Evolutionary conservation across 169 alveolate genomes (phyloP).

Genomic region (Eimeria praecox): DNA sequence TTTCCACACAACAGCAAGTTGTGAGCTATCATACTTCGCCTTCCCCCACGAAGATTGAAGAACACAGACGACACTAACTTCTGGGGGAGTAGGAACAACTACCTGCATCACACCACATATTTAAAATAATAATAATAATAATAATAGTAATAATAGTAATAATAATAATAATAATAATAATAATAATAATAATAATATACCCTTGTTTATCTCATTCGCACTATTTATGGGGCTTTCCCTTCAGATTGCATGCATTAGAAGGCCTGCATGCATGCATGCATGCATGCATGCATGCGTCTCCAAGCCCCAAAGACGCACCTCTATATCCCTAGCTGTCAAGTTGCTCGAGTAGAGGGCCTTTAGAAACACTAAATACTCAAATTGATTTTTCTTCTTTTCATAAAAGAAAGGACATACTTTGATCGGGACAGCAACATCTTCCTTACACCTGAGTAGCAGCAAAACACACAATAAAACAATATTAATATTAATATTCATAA

Average conservation of each 20-base stretch:
- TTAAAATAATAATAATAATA: background rate
- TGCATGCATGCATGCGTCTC: background rate
- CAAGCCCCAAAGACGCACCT: slow-evolving; percentile 23
- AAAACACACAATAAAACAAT: background rate
- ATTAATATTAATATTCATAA: too few relatives aligned
- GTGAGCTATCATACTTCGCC: slow-evolving; percentile 40
- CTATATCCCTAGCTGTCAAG: slow-evolving; percentile 41
- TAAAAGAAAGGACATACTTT: slow-evolving; percentile 62
- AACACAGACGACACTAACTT: background rate
- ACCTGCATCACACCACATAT: slow-evolving; percentile 34
- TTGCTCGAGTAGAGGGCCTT: slow-evolving; percentile 41
- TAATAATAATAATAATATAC: too few relatives aligned
- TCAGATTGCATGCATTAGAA: too few relatives aligned
- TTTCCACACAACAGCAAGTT: slow-evolving; percentile 72
- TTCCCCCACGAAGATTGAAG: slow-evolving; percentile 58
- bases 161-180: too few relatives aligned
- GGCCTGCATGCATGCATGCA: background rate
- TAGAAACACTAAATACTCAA: slow-evolving; percentile 54
- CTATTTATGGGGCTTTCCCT: too few relatives aligned
- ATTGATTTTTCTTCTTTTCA: slow-evolving; percentile 33
- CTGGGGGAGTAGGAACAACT: slow-evolving; percentile 67
- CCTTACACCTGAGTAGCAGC: slow-evolving; percentile 8
- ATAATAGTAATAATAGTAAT: background rate
- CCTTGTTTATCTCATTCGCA: too few relatives aligned
- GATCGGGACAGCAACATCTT: background rate